These are phyloP conservation scores for Quillaja saponaria DNA, from an alignment of 306 rosid species.

Conservation along the genomic window DNA sequence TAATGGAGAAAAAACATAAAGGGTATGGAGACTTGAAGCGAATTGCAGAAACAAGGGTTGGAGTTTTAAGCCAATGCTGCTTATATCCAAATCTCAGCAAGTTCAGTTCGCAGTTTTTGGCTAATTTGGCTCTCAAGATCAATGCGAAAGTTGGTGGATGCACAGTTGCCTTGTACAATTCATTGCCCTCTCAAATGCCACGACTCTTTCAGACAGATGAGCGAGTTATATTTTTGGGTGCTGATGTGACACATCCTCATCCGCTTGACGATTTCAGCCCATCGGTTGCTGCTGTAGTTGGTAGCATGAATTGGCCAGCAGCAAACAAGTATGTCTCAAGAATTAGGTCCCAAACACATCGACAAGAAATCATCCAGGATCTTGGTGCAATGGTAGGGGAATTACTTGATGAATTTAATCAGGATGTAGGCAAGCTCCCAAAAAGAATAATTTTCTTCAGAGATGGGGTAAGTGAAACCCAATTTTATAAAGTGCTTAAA, in stretches of 20 bases:
- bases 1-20: slow-evolving; percentile 93
- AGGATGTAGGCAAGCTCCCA: slow-evolving; percentile 78
- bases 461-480: slow-evolving; percentile 98
- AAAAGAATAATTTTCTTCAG: slow-evolving; percentile 80
- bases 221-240: slow-evolving; percentile 93
- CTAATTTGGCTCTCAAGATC: slow-evolving; percentile 92
- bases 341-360: slow-evolving; percentile 96
- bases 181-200: slow-evolving; percentile 86
- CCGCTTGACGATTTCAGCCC: slow-evolving; percentile 98
- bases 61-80: slow-evolving; percentile 91
- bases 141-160: slow-evolving; percentile 98
- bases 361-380: slow-evolving; percentile 90
- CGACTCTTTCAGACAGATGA: slow-evolving; percentile 61
- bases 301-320: slow-evolving; percentile 99
- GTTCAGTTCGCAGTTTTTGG: slow-evolving; percentile 81
- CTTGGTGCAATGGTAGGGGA: slow-evolving; percentile 85
- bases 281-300: slow-evolving; percentile 95
- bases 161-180: slow-evolving; percentile 87
- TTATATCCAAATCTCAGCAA: slow-evolving; percentile 76
- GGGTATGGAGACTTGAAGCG: slow-evolving; percentile 92
- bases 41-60: slow-evolving; percentile 88
- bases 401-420: slow-evolving; percentile 74
- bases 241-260: slow-evolving; percentile 98
- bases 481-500: slow-evolving; percentile 72
- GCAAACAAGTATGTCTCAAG: slow-evolving; percentile 92